Conservation (phyloP, 2,329 filamentous ascomycete species). For the Microdochium paspali region DNA sequence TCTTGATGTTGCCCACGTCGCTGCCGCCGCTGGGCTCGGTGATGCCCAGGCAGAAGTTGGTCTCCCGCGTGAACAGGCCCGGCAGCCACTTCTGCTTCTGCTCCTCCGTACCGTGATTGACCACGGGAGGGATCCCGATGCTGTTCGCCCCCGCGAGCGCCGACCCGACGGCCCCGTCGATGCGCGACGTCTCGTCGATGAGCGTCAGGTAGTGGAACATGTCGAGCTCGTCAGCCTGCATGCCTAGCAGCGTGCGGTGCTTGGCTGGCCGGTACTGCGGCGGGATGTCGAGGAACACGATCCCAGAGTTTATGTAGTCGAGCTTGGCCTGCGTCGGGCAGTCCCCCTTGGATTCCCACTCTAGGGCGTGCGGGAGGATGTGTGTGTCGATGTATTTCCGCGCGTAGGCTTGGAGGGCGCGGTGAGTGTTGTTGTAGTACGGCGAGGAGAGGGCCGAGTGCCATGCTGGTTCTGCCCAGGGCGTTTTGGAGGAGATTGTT, state of each 20-base stretch:
- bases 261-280: conserved; percentile 25
- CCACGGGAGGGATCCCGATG: conserved; percentile 27
- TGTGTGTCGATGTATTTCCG: conserved; percentile 47
- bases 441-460: conserved; percentile 22
- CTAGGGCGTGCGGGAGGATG: conserved; percentile 45
- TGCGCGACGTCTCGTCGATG: conserved; percentile 24
- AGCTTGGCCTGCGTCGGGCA: conserved; percentile 30
- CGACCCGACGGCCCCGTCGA: conserved; percentile 43
- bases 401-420: conserved; percentile 42
- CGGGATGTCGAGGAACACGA: conserved; percentile 18
- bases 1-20: conserved; percentile 53
- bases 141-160: conserved; percentile 45
- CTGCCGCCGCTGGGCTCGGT: conserved; percentile 35
- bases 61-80: conserved; percentile 42
- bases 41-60: conserved; percentile 16
- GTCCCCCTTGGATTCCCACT: conserved; percentile 50
- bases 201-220: conserved; percentile 25
- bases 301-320: conserved; percentile 23
- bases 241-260: conserved; percentile 30
- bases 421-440: conserved; percentile 53
- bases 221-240: conserved; percentile 21
- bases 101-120: conserved; percentile 13
- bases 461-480: conserved; percentile 16
- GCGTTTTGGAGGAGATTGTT: conserved; percentile 2
- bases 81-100: conserved; percentile 16